phyloP scores from a whole-genome alignment of 257 asterid genomes.

The Nemophila menziesii region DNA sequence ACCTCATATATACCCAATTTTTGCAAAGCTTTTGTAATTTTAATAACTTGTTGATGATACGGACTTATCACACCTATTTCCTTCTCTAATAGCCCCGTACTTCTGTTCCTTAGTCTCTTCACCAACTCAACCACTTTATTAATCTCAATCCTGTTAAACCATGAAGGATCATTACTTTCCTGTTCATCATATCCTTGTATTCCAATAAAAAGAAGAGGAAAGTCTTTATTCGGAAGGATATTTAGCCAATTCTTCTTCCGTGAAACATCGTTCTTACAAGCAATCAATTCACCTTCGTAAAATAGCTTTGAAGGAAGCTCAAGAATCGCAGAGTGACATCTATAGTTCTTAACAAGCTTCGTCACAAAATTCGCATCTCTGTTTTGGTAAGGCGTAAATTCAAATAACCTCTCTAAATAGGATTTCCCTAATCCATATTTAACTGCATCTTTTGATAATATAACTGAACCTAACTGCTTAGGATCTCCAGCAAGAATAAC shows the following conservation, averaged over 20 bases:
- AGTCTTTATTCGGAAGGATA: slow-evolving; percentile 51
- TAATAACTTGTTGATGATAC: slow-evolving; percentile 71
- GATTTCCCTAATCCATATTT: slow-evolving; percentile 59
- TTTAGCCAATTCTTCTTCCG: slow-evolving; percentile 25
- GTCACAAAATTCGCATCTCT: slow-evolving; percentile 36
- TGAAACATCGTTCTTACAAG: slow-evolving; percentile 42
- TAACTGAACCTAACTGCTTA: slow-evolving; percentile 77
- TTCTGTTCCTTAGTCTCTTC: slow-evolving; percentile 22
- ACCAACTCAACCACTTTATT: slow-evolving; percentile 69
- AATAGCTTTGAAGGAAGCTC: slow-evolving; percentile 66
- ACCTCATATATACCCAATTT: slow-evolving; percentile 19
- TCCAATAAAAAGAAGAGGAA: slow-evolving; percentile 72
- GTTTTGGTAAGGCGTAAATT: slow-evolving; percentile 23
- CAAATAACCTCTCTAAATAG: slow-evolving; percentile 63
- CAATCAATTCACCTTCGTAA: slow-evolving; percentile 48
- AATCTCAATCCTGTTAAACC: slow-evolving; percentile 85
- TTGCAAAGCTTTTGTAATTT: slow-evolving; percentile 55
- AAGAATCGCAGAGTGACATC: slow-evolving; percentile 64
- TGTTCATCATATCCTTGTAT: slow-evolving; percentile 86
- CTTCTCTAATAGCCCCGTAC: slow-evolving; percentile 44
- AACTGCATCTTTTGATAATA: slow-evolving; percentile 56
- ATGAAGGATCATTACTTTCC: slow-evolving; percentile 87
- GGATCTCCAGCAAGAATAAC: slow-evolving; percentile 93
- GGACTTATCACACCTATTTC: slow-evolving; percentile 90
- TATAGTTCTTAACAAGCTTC: slow-evolving; percentile 54